These are phyloP conservation scores for Truncatella angustata DNA, from an alignment of 2,329 filamentous ascomycete genomes.

Conservation along the genomic window DNA sequence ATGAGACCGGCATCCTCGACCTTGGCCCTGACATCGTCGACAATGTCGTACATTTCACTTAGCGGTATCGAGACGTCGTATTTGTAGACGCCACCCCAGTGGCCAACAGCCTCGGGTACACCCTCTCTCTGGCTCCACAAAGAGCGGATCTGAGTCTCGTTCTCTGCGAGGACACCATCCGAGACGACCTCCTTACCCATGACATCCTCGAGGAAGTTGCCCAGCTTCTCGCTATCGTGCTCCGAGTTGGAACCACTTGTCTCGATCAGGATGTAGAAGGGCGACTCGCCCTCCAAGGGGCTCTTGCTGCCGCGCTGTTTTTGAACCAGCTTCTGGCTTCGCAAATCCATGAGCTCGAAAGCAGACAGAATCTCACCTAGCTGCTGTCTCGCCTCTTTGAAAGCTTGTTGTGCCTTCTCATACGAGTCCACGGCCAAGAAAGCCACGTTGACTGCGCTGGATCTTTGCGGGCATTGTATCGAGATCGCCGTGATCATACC, in stretches of 20 bases:
- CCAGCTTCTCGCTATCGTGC: conserved; percentile 89
- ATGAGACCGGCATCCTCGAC: conserved; percentile 74
- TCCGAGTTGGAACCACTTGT: conserved; percentile 93
- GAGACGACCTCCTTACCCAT: conserved; percentile 83
- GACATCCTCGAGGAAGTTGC: conserved; percentile 85
- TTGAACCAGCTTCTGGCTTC: conserved; percentile 75
- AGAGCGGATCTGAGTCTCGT: conserved; percentile 82
- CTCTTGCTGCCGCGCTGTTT: conserved; percentile 72
- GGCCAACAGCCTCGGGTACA: conserved; percentile 82
- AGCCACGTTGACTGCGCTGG: conserved; percentile 88
- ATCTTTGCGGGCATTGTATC: conserved; percentile 83
- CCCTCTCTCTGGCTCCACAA: conserved; percentile 94
- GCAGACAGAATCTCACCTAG: conserved; percentile 94
- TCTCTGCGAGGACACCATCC: conserved; percentile 89
- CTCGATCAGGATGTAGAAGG: conserved; percentile 96
- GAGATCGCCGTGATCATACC: conserved; percentile 91
- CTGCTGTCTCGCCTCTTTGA: conserved; percentile 83
- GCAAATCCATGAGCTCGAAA: conserved; percentile 94
- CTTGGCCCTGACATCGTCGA: conserved; percentile 77
- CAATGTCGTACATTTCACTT: conserved; percentile 79
- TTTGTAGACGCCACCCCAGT: conserved; percentile 96
- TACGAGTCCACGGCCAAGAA: conserved; percentile 90
- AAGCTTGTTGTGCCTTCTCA: conserved; percentile 83
- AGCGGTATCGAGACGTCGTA: conserved; percentile 97
- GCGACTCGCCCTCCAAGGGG: conserved; percentile 79